Evolutionary conservation across 352 stramenopile genomes (phyloP).

Genomic region (Globisporangium nodosum): DNA sequence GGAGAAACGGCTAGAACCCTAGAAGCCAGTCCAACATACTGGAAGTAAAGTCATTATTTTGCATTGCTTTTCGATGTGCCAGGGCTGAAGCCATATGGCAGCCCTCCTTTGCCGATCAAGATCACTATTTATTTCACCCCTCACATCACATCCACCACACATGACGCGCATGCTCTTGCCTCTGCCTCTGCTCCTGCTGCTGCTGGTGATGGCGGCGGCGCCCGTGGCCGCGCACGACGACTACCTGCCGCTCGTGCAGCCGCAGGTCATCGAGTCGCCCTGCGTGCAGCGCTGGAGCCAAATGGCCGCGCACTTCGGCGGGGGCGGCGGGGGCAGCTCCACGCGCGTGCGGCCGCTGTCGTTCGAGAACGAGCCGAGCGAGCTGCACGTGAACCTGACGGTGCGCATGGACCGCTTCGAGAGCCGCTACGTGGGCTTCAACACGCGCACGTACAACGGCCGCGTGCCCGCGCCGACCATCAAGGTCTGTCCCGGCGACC

Average conservation of each 20-base stretch:
- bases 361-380: constrained; percentile 34
- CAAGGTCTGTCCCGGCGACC: constrained; percentile 66
- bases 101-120: too few species aligned
- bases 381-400: constrained; percentile 51
- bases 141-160: background rate
- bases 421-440: constrained; percentile 68
- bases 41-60: too few species aligned
- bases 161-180: background rate
- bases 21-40: too few species aligned
- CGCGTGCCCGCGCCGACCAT: constrained; percentile 61
- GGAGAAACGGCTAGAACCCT: too few species aligned
- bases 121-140: background rate
- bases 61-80: background rate
- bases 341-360: constrained; percentile 21
- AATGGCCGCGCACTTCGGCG: constrained; percentile 17
- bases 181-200: too few species aligned
- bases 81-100: background rate
- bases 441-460: constrained; percentile 69
- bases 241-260: constrained; percentile 37
- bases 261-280: constrained; percentile 32
- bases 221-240: constrained; percentile 20
- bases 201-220: background rate
- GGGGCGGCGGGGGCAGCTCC: background rate
- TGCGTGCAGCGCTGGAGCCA: constrained; percentile 32
- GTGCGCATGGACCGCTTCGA: constrained; percentile 57